Evolutionary conservation across 164 flowering plant genomes (phyloP).

Genomic region (Tetracentron sinense): DNA sequence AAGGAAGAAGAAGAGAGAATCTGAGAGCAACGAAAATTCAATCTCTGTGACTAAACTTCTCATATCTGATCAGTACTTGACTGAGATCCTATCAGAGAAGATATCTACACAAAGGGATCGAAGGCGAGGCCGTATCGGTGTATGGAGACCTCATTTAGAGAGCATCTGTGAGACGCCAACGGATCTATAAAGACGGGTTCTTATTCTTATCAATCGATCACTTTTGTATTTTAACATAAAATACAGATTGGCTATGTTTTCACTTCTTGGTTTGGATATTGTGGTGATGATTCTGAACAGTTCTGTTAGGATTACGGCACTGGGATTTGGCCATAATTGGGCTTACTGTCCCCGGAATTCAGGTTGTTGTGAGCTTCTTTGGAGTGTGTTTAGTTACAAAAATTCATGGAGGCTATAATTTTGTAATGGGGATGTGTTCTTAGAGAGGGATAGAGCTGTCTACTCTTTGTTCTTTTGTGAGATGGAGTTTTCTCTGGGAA

Average conservation of each 20-base stretch:
- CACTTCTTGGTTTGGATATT: slow-evolving; percentile 5
- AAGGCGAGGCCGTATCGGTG: slow-evolving; percentile 68
- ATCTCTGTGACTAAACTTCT: slow-evolving; percentile 27
- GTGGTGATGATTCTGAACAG: slow-evolving; percentile 2
- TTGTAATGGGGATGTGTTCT: neutral
- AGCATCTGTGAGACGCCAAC: slow-evolving; percentile 66
- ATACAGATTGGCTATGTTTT: neutral
- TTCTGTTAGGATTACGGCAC: slow-evolving; percentile 6
- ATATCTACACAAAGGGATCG: slow-evolving; percentile 58
- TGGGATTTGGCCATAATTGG: slow-evolving; percentile 1
- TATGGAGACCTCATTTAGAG: slow-evolving; percentile 90
- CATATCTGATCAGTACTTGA: slow-evolving; percentile 66
- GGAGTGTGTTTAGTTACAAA: neutral
- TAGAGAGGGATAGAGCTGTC: slow-evolving; percentile 10
- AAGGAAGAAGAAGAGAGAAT: slow-evolving; percentile 28
- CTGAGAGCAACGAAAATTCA: slow-evolving; percentile 2
- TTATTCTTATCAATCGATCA: neutral
- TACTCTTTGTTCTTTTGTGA: slow-evolving; percentile 10
- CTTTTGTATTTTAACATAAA: slow-evolving; percentile 10
- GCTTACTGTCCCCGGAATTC: neutral
- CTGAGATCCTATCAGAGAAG: slow-evolving; percentile 76
- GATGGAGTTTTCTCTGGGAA: neutral
- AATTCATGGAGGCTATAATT: neutral
- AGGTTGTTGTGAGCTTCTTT: neutral
- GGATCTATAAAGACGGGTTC: slow-evolving; percentile 21